Evolutionary conservation across 352 stramenopile genomes (phyloP).

Genomic region (Plasmopara muralis): DNA sequence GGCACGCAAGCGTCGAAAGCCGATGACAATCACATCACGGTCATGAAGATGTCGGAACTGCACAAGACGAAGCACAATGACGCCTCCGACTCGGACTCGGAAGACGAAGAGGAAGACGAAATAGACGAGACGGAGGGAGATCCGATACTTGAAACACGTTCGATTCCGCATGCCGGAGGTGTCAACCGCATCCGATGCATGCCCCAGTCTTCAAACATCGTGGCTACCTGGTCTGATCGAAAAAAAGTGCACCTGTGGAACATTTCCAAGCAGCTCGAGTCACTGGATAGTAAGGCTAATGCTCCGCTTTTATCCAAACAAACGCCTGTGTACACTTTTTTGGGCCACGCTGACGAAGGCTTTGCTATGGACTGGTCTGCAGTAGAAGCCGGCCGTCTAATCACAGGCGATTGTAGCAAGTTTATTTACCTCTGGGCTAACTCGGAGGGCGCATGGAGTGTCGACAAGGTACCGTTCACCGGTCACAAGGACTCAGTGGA

Average conservation of each 20-base stretch:
- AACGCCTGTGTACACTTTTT: constrained; percentile 89
- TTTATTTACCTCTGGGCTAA: constrained; percentile 94
- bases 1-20: constrained; percentile 92
- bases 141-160: constrained; percentile 93
- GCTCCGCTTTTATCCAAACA: constrained; percentile 52
- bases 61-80: constrained; percentile 89
- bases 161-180: constrained; percentile 91
- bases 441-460: constrained; percentile 64
- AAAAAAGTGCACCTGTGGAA: constrained; percentile 96
- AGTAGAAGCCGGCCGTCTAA: constrained; percentile 84
- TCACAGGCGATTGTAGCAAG: constrained; percentile 95
- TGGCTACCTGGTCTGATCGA: constrained; percentile 95
- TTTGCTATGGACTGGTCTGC: constrained; percentile 98
- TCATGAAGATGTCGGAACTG: constrained; percentile 98
- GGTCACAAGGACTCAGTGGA: constrained; percentile 92
- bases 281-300: constrained; percentile 72
- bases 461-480: constrained; percentile 88
- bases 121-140: constrained; percentile 94
- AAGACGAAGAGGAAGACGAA: constrained; percentile 77
- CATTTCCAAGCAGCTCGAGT: constrained; percentile 86
- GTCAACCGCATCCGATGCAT: constrained; percentile 95
- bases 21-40: constrained; percentile 94
- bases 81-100: constrained; percentile 68
- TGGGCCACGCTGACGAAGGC: constrained; percentile 93
- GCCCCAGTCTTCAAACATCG: constrained; percentile 94